Base-by-base conservation (phyloP, 805 yeast genomes). In the Candida coquimbonensis region DNA sequence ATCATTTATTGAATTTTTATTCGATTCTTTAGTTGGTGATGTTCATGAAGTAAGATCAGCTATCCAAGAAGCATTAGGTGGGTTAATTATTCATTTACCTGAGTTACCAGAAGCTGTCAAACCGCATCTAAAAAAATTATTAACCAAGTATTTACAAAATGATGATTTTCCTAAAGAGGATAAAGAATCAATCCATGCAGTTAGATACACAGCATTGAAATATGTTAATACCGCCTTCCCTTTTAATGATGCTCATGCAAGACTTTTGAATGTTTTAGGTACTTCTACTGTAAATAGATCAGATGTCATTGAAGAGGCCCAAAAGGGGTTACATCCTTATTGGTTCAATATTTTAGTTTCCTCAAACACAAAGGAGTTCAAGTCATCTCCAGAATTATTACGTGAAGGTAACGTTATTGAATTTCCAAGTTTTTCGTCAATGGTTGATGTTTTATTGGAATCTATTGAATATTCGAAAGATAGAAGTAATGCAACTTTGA, bases 241-340 rank as follows among this genome's bases (percentile, higher is more conserved):
- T 0, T 88, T 88, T 52, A 56, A 69, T 44, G 89, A 87, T 59
- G 59, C 84, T 0, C 76, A 77, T 33, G 86, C 90, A 0, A 69
- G 96, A 48, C 55, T 77, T 39, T 65, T 87, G 35, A 81, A 88
- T 57, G 62, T 89, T 17, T 60, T 82, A 39, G 96, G 89, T 13
- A 62, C 86, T 6, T 65, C 76, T 19, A 56, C 72, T 12, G 62
- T 60, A 2, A 85, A 85, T 52, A 72, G 82, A 46, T 71, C 86
- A 2, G 96, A 87, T 53, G 79, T 87, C 0, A 68, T 82, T 3
- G 95, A 88, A 55, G 96, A 88, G 60, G 83, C 96, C 0, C 62
- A 61, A 6, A 79, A 78, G 50, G 97, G 97, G 0, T 65, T 91
- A 27, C 81, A 88, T 61, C 96, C 96, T 0, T 77, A 84, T 60